Base-by-base conservation (phyloP, 495 filamentous ascomycete genomes). In the Pyrenula massariospora region DNA sequence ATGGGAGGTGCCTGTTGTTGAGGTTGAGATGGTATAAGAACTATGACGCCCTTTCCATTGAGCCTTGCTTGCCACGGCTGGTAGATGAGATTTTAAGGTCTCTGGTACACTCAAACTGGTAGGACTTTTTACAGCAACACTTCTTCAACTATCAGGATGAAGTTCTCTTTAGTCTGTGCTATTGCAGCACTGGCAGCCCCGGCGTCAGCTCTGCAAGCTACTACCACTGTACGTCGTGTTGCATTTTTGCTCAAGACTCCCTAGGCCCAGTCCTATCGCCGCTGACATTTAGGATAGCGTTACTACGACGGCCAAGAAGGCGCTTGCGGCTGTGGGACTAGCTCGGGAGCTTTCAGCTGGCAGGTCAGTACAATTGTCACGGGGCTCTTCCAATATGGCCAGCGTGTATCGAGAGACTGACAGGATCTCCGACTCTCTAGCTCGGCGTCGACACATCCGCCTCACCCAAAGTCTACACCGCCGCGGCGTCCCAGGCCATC, bases 281-380 rank as follows among this genome's bases (percentile, higher is more conserved):
- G 36, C 52, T 49, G 23, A 57, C 12, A 48, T 22, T 25, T 22
- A 25, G 8, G 12, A 49, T 48, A 70, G 68, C 65, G 59, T 24
- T 70, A 70, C 55, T 70, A 66, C 56, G 68, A 70, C 55, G 65
- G 65, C 21, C 58, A 60, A 24, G 54, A 66, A 49, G 68, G 68
- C 12, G 68, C 68, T 25, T 70, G 68, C 52, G 68, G 68, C 31
- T 70, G 68, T 48, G 68, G 68, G n/a, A 25, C 53, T 22, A 54
- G 19, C 51, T 59, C 51, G 25, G 60, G 60, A 24, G 8, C 58
- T 2, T 65, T 63, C 56, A 25, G 57, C 19, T 69, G 67, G 67
- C 67, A 69, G 62, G 61, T 63, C 21, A 56, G 62, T 52, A 21
- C 15, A 11, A 23, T 8, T 54, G 31, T 8, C 31, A 23, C 25